Evolutionary conservation across 257 asterid genomes (phyloP).

Genomic region (Misopates orontium): DNA sequence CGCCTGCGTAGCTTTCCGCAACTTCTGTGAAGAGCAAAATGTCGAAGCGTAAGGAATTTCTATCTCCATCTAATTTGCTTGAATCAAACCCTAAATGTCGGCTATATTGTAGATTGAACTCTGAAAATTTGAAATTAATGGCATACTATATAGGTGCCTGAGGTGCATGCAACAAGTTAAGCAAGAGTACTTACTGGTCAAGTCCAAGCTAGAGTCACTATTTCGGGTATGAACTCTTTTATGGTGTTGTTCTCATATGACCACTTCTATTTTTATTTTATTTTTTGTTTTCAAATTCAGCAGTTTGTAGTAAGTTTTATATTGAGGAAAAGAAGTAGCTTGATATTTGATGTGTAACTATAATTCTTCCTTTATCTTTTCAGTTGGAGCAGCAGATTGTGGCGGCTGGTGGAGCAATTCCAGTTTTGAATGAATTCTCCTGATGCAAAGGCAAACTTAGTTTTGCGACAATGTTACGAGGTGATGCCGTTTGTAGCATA

Average conservation of each 20-base stretch:
- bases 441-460: conserved; percentile 18
- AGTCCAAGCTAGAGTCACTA: conserved; percentile 62
- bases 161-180: conserved; percentile 65
- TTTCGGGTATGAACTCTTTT: conserved; percentile 45
- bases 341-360: too few relatives aligned
- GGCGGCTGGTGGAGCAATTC: conserved; percentile 82
- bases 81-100: not conserved
- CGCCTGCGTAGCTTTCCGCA: conserved; percentile 64
- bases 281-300: not conserved
- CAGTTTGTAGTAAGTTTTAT: too few relatives aligned
- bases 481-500: conserved; percentile 11
- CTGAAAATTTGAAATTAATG: not conserved
- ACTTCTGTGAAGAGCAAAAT: conserved; percentile 59
- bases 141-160: conserved; percentile 48
- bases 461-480: not conserved
- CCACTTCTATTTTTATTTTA: too few relatives aligned
- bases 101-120: not conserved
- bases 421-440: conserved; percentile 34
- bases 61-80: not conserved
- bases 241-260: not conserved
- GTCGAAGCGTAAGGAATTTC: conserved; percentile 49
- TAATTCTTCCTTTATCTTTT: conserved; percentile 8
- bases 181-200: conserved; percentile 77
- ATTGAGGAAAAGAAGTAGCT: too few relatives aligned
- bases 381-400: conserved; percentile 84